Evolutionary conservation across 2,329 filamentous ascomycete species (phyloP).

Genomic region (Tympanopsis confertula): DNA sequence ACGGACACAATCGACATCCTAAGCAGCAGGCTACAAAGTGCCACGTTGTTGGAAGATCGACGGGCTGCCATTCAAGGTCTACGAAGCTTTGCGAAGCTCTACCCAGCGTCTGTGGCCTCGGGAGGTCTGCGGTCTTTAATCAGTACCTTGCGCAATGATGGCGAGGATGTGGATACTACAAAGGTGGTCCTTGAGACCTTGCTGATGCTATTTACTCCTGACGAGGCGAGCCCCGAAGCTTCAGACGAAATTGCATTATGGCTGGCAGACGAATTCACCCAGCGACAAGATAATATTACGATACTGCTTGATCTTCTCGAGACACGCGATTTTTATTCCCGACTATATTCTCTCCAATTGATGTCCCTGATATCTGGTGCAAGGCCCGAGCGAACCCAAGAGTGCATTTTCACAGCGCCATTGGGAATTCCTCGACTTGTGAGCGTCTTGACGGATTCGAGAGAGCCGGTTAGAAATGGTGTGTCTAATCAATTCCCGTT

Average conservation of each 20-base stretch:
- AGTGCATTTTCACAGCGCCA: slow-evolving; percentile 83
- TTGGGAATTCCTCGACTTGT: slow-evolving; percentile 81
- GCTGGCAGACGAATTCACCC: slow-evolving; percentile 95
- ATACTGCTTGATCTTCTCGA: slow-evolving; percentile 82
- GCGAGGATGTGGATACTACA: slow-evolving; percentile 89
- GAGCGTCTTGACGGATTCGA: slow-evolving; percentile 67
- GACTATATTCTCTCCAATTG: slow-evolving; percentile 81
- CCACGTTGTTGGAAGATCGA: slow-evolving; percentile 86
- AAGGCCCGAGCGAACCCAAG: slow-evolving; percentile 81
- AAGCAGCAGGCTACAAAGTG: slow-evolving; percentile 75
- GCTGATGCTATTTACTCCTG: slow-evolving; percentile 75
- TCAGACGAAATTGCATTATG: slow-evolving; percentile 92
- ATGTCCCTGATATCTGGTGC: slow-evolving; percentile 76
- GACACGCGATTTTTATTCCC: slow-evolving; percentile 75
- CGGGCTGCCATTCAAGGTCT: slow-evolving; percentile 85
- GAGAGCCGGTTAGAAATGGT: slow-evolving; percentile 80
- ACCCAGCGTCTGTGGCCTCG: slow-evolving; percentile 88
- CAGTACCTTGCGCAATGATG: slow-evolving; percentile 71
- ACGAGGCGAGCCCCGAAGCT: slow-evolving; percentile 69
- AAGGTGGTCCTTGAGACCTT: slow-evolving; percentile 91
- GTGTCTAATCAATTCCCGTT: too few relatives aligned
- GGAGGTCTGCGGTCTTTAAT: slow-evolving; percentile 85
- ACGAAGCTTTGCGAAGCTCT: slow-evolving; percentile 90
- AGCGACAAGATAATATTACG: slow-evolving; percentile 92
- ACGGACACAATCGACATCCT: slow-evolving; percentile 87